Evolutionary conservation across 1,139 yeast species (phyloP), one percentile per base, ranked within the genome.

Genomic region (Torulaspora pretoriensis): DNA sequence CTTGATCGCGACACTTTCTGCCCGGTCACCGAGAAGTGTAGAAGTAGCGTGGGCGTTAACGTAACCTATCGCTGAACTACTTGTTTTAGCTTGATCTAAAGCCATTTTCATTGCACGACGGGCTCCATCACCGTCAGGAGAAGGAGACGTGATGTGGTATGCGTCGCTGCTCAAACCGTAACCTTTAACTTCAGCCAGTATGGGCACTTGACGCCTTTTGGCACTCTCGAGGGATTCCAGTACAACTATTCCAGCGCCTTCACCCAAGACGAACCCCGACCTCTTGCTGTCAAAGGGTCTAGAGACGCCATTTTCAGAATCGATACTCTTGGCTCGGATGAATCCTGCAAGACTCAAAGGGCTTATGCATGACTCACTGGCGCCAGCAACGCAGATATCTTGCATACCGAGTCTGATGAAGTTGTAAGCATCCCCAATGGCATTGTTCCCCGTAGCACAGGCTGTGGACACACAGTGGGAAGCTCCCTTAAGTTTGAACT

Each of bases 41-140:
- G 96, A 86, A 0, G 99, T 94, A 0, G 99, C 98, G 66, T 94
- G 99, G 1, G 98, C 97, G 66, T 94, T 94, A 41, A 94, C 73
- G 60, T 89, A 92, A 42, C 76, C 88, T 7, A 92, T 70, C 3
- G 77, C 69, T 2, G 59, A 42, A 0, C 80, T 73, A 1, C 59
- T 56, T 2, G 76, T 51, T 1, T 64, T 61, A 1, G 83, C 81
- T 29, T 73, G 69, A 19, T 67, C 63, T 16, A 90, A 55, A 0
- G 97, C 95, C 75, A 77, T 77, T 42, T 71, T 67, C 96, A 94
- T 92, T 3, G 97, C 83, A 49, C 85, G 70, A 50, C 65, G 73
- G 0, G 97, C 97, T 4, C 98, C 98, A 37, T 77, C 75, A 1
- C 97, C 98, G 44, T 78, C 77, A 31, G 77, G 81, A 7, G 77